phyloP scores from a whole-genome alignment of 2,329 filamentous ascomycete species.

The Diaporthe citri region DNA sequence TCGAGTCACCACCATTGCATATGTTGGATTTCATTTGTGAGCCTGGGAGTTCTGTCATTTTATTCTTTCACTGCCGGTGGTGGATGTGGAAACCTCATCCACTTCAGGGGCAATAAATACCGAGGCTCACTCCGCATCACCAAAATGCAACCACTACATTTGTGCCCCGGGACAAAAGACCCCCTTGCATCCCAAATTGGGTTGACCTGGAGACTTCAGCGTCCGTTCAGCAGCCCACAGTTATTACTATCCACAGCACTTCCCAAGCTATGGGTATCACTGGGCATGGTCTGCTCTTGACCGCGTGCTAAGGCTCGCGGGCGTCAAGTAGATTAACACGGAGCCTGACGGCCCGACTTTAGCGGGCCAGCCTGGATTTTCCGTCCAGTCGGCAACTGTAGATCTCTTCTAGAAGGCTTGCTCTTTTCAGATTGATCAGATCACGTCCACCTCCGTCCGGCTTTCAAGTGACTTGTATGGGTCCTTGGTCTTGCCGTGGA shows the following conservation, averaged over 20 bases:
- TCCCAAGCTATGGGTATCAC: not conserved
- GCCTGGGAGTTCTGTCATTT: too few species aligned
- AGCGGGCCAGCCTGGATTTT: conserved; percentile 16
- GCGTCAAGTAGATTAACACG: conserved; percentile 27
- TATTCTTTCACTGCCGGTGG: not conserved
- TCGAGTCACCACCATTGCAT: not conserved
- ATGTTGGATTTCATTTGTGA: not conserved
- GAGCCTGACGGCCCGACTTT: conserved; percentile 23
- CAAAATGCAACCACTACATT: not conserved
- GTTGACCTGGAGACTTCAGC: too few species aligned
- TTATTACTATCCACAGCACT: not conserved
- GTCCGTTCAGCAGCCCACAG: not conserved
- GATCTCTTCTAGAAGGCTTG: not conserved
- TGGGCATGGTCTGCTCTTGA: not conserved
- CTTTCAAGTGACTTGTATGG: not conserved
- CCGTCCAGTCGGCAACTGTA: conserved; percentile 19
- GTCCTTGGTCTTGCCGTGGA: not conserved
- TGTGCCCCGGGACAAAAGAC: not conserved
- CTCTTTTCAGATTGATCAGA: conserved; percentile 20
- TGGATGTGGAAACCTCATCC: too few species aligned
- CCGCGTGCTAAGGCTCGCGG: not conserved
- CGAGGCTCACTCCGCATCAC: not conserved
- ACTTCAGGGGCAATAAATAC: not conserved
- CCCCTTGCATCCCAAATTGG: not conserved
- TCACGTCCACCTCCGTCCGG: not conserved